These are phyloP conservation scores for Ceratocystis albifundus DNA, from an alignment of 2,329 filamentous ascomycete genomes.

Conservation along the genomic window DNA sequence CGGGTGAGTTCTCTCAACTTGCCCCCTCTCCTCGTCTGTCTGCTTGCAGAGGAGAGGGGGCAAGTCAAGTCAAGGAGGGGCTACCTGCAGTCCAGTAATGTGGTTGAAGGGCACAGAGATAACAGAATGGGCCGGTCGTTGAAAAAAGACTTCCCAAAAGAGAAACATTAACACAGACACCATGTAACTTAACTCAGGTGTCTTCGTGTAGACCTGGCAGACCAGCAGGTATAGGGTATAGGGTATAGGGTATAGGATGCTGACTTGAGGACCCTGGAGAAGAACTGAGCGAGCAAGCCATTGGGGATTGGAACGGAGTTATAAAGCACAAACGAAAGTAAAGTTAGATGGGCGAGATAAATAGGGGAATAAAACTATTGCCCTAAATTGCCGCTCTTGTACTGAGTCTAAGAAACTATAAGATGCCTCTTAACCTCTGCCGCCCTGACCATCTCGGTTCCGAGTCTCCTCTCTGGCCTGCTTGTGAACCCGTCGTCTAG, in stretches of 20 bases:
- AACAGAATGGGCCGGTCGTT: background rate
- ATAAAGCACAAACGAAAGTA: background rate
- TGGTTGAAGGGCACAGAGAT: background rate
- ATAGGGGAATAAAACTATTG: background rate
- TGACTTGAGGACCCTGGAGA: background rate
- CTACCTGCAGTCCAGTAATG: background rate
- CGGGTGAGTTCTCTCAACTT: background rate
- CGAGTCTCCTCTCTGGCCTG: constrained; percentile 2
- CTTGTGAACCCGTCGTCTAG: background rate
- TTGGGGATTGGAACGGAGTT: background rate
- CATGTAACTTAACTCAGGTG: no score
- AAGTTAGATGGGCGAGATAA: background rate
- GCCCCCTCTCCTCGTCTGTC: no score
- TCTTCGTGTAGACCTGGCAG: background rate
- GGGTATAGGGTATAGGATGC: background rate
- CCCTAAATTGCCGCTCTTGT: background rate
- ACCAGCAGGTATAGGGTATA: background rate
- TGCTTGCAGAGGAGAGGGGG: no score
- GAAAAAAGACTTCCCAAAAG: constrained; percentile 1
- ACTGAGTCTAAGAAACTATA: constrained; percentile 6
- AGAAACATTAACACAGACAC: background rate
- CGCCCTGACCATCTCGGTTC: constrained; percentile 9
- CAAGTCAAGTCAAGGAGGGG: background rate
- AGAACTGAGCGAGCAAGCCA: background rate
- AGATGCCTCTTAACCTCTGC: constrained; percentile 6